Evolutionary conservation across 2,329 filamentous ascomycete genomes (phyloP), one percentile per base, ranked within the genome.

Genomic region (Colletotrichum brevisporum): DNA sequence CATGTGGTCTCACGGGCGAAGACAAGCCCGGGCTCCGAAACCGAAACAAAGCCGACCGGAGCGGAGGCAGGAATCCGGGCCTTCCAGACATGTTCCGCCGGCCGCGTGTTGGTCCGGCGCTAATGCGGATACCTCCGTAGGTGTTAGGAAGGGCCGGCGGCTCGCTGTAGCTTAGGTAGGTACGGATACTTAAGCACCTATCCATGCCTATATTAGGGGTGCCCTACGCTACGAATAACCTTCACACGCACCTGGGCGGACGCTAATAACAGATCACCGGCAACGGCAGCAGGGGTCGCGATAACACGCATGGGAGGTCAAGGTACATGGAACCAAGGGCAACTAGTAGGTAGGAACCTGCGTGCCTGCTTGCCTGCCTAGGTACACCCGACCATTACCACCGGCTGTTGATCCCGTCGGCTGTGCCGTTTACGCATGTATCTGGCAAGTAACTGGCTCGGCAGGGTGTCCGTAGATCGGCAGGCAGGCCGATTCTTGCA

Each of bases 181-280:
- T 36, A 10, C n/a, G n/a, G n/a, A n/a, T n/a, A n/a, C n/a, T n/a
- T n/a, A n/a, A n/a, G n/a, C n/a, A n/a, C n/a, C n/a, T n/a, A n/a
- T n/a, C n/a, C n/a, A n/a, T n/a, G n/a, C n/a, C n/a, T n/a, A n/a
- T n/a, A n/a, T n/a, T 8, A 36, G 8, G 10, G 5, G 2, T 31
- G 10, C 31, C 31, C 31, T 36, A 36, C 9, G 21, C 31, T 36
- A 36, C 9, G 21, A 24, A 10, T 10, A 10, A 36, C 31, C 3
- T 36, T 9, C 31, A 18, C 21, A 47, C 41, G 16, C 3, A 45
- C 12, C 5, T 43, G 13, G 15, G 6, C 15, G 4, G 21, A 8
- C 27, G 36, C 51, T 62, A 55, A 62, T 62, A 55, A 62, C 59
- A 47, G 47, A 51, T 13, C 5, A 15, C n/a, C 43, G 26, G 50